Conservation (phyloP, 2,329 filamentous ascomycete genomes). For the Trichophaea hybrida region DNA sequence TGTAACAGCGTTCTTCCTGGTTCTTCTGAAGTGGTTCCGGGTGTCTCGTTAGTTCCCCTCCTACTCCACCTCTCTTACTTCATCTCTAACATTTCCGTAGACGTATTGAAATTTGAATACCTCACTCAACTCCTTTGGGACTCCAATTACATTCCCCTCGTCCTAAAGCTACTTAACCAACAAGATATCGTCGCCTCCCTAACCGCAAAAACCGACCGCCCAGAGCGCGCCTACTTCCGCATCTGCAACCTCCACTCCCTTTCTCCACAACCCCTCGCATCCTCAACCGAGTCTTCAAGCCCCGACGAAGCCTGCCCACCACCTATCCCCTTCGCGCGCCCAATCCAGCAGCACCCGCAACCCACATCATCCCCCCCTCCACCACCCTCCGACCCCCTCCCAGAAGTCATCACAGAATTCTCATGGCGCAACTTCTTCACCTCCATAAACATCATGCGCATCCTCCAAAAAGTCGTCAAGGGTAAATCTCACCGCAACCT, state of each 20-base stretch:
- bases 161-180: constrained; percentile 84
- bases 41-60: constrained; percentile 57
- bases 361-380: constrained; percentile 19
- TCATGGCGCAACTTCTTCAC: constrained; percentile 92
- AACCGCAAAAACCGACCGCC: constrained; percentile 20
- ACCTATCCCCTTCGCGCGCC: constrained; percentile 54
- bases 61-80: constrained; percentile 11
- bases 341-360: constrained; percentile 32
- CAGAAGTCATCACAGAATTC: constrained; percentile 71
- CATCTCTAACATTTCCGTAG: constrained; percentile 34
- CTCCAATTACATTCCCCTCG: constrained; percentile 83
- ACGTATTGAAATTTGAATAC: constrained; percentile 91
- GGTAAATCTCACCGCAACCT: constrained; percentile 90
- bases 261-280: constrained; percentile 57
- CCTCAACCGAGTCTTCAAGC: constrained; percentile 45
- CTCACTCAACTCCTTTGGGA: constrained; percentile 84
- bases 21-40: constrained; percentile 94
- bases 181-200: constrained; percentile 60
- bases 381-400: constrained; percentile 15
- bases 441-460: constrained; percentile 83
- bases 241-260: constrained; percentile 64
- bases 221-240: constrained; percentile 47
- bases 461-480: constrained; percentile 96
- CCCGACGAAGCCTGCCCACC: constrained; percentile 67
- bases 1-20: constrained; percentile 70